Percentiles rank a stretch among this genome's conserved stretches.
phyloP scores from a whole-genome alignment of 371 early-diverging fungal species.

The Fennellomyces sp. region DNA sequence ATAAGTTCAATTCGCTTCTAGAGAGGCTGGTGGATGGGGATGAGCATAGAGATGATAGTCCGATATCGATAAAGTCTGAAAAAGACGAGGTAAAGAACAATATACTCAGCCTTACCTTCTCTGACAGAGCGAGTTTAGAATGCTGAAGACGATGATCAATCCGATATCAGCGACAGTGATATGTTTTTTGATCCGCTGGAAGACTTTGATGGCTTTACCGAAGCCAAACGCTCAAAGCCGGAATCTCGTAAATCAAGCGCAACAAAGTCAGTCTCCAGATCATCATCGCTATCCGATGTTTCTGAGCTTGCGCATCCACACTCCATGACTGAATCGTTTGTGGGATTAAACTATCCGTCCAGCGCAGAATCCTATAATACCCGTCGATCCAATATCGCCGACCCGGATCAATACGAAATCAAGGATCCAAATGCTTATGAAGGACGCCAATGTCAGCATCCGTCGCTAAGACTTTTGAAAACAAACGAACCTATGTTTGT shows the following conservation, averaged over 20 bases:
- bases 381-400: constrained; percentile 22
- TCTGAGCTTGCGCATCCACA: constrained; percentile 26
- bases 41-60: constrained; percentile 10
- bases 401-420: constrained; percentile 16
- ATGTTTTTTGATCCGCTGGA: constrained; percentile 40
- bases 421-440: constrained; percentile 34
- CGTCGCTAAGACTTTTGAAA: constrained; percentile 35
- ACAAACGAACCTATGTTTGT: constrained; percentile 69
- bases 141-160: constrained; percentile 3
- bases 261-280: constrained; percentile 12
- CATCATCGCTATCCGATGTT: constrained; percentile 27
- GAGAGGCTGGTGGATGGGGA: constrained; percentile 27
- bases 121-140: not conserved
- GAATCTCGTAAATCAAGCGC: not conserved
- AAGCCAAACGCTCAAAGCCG: constrained; percentile 4
- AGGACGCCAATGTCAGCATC: constrained; percentile 31
- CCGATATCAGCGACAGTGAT: constrained; percentile 24
- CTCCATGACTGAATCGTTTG: constrained; percentile 50
- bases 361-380: constrained; percentile 20
- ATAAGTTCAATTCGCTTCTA: constrained; percentile 19
- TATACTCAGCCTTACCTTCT: not conserved
- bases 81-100: not conserved
- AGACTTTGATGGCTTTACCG: constrained; percentile 18
- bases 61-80: not conserved
- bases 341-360: constrained; percentile 49